Conservation (phyloP, 2,329 filamentous ascomycete species). For the Dryadomyces quercivorus region DNA sequence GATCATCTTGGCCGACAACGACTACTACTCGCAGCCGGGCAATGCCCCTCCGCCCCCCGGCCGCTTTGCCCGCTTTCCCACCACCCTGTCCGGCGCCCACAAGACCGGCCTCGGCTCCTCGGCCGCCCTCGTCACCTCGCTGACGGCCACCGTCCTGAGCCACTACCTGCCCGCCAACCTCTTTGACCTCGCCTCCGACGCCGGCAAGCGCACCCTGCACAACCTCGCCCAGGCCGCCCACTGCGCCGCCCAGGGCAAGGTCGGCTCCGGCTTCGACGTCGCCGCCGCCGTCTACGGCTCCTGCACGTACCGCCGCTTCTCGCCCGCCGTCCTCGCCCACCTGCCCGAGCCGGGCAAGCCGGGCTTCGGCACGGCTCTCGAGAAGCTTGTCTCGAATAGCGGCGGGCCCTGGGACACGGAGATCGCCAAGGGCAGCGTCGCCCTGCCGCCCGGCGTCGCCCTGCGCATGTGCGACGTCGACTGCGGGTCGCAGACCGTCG, state of each 20-base stretch:
- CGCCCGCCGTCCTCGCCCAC: conserved; percentile 55
- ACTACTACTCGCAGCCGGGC: conserved; percentile 77
- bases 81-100: conserved; percentile 66
- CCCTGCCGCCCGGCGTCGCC: conserved; percentile 59
- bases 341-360: conserved; percentile 55
- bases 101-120: conserved; percentile 96
- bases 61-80: conserved; percentile 67
- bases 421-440: conserved; percentile 55
- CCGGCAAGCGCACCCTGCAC: conserved; percentile 56
- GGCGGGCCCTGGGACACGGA: conserved; percentile 60
- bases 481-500: conserved; percentile 82
- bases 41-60: conserved; percentile 12
- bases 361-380: conserved; percentile 55
- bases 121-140: conserved; percentile 80
- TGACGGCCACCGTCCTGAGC: conserved; percentile 65
- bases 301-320: conserved; percentile 87
- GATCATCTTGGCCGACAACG: conserved; percentile 85
- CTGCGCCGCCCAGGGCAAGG: conserved; percentile 91
- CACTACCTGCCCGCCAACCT: conserved; percentile 52
- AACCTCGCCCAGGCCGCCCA: conserved; percentile 91
- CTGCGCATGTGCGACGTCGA: conserved; percentile 94
- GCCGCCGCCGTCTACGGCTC: conserved; percentile 87
- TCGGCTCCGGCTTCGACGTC: conserved; percentile 92
- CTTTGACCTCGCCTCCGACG: conserved; percentile 44
- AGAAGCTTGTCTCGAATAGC: conserved; percentile 50